Conservation (phyloP, 345 rosid genomes). For the Eutrema yunnanense region DNA sequence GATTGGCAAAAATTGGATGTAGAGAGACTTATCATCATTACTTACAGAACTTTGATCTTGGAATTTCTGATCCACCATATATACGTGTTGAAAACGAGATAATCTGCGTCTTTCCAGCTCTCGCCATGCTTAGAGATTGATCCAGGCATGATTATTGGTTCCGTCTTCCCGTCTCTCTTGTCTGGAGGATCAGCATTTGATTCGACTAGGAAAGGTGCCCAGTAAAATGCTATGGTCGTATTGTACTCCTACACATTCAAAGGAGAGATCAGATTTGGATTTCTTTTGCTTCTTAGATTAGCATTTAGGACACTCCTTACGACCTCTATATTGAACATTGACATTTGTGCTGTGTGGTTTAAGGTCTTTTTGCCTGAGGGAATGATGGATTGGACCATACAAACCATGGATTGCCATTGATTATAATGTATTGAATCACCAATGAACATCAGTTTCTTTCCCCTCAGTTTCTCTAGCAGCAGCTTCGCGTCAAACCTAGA, state of each 20-base stretch:
- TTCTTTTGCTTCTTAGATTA: neutral
- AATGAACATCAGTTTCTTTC: constrained; percentile 60
- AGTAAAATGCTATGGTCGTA: constrained; percentile 48
- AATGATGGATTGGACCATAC: constrained; percentile 49
- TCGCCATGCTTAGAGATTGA: constrained; percentile 56
- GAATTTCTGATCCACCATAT: constrained; percentile 59
- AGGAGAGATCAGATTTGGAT: neutral
- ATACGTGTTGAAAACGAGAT: constrained; percentile 54
- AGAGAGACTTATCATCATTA: neutral
- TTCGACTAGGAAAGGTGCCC: constrained; percentile 68
- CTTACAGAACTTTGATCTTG: constrained; percentile 53
- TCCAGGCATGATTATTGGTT: constrained; percentile 39
- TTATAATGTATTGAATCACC: constrained; percentile 64
- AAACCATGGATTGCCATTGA: constrained; percentile 70
- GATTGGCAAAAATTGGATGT: neutral
- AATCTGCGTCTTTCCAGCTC: constrained; percentile 48
- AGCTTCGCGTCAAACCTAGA: constrained; percentile 47
- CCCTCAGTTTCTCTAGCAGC: constrained; percentile 49
- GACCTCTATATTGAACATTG: constrained; percentile 42
- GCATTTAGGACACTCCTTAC: neutral
- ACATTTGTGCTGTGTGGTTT: constrained; percentile 31
- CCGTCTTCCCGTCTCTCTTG: constrained; percentile 40
- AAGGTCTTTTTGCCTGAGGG: constrained; percentile 35
- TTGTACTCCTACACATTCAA: constrained; percentile 46
- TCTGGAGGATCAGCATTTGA: constrained; percentile 55